Conservation (phyloP, 495 filamentous ascomycete genomes). For the Tetracladium marchalianum region DNA sequence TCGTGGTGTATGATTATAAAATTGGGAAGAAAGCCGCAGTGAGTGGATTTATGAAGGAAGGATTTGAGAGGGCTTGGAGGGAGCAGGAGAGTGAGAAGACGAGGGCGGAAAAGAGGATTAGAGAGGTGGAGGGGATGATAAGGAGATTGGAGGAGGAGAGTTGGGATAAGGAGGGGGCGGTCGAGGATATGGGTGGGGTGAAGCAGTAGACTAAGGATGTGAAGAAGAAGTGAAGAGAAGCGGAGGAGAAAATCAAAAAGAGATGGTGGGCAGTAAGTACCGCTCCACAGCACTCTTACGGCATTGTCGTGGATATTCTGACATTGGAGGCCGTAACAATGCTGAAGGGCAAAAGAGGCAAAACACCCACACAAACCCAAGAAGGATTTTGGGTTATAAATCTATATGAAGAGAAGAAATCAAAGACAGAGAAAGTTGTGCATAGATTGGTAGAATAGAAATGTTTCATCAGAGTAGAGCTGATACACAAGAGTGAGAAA, state of each 20-base stretch:
- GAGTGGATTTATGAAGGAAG: conserved; percentile 53
- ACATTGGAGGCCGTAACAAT: neutral
- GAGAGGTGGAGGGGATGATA: conserved; percentile 42
- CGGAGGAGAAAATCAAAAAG: neutral
- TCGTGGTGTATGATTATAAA: conserved; percentile 78
- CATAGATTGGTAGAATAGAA: no score
- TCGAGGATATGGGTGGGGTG: conserved; percentile 16
- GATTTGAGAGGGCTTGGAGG: conserved; percentile 54
- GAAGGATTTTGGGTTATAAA: no score
- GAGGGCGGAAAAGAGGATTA: conserved; percentile 26
- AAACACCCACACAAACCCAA: no score
- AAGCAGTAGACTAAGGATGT: neutral
- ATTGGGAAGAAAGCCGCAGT: conserved; percentile 45
- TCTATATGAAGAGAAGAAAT: no score
- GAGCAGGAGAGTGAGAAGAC: conserved; percentile 54
- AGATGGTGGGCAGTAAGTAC: no score
- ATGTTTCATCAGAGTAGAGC: no score
- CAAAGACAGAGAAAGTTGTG: no score
- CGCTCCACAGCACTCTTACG: no score
- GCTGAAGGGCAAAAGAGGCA: no score
- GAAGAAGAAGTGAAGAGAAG: neutral
- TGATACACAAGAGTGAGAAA: no score
- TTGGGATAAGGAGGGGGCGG: conserved; percentile 47
- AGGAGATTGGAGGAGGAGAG: conserved; percentile 55
- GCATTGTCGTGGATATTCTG: no score